Percentiles rank a stretch among this genome's conserved stretches.
Conservation (phyloP, 306 rosid genomes). For the Cucurbita pepo region DNA sequence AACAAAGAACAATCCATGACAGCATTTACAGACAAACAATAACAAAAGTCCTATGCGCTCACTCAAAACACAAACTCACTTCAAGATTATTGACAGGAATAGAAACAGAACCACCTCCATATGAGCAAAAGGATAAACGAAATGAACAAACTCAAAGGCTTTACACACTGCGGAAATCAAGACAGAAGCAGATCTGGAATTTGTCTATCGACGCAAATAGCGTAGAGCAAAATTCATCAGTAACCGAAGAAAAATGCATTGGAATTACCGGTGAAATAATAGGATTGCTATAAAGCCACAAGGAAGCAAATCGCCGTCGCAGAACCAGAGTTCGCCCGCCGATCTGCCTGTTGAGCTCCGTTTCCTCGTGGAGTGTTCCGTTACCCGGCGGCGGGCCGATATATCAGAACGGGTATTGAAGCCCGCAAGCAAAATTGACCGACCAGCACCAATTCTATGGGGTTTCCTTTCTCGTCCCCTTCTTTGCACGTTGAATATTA, state of each 20-base stretch:
- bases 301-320: neutral
- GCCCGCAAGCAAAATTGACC: neutral
- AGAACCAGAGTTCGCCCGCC: constrained; percentile 3
- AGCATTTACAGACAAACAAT: neutral
- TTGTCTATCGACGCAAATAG: neutral
- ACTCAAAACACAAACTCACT: neutral
- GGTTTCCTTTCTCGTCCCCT: neutral
- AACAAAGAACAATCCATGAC: neutral
- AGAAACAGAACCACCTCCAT: neutral
- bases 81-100: neutral
- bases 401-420: neutral
- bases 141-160: neutral
- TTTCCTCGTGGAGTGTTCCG: neutral
- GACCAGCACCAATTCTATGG: neutral
- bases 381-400: neutral
- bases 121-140: neutral
- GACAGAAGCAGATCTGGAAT: neutral
- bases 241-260: neutral
- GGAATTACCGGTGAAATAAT: neutral
- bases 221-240: neutral
- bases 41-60: neutral
- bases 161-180: neutral
- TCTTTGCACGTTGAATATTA: neutral
- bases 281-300: neutral
- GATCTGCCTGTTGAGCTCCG: constrained; percentile 4